Evolutionary conservation across 805 yeast genomes (phyloP), one percentile per base, ranked within the genome.

Genomic region (Sugiyamaella boreocaroliniensis): DNA sequence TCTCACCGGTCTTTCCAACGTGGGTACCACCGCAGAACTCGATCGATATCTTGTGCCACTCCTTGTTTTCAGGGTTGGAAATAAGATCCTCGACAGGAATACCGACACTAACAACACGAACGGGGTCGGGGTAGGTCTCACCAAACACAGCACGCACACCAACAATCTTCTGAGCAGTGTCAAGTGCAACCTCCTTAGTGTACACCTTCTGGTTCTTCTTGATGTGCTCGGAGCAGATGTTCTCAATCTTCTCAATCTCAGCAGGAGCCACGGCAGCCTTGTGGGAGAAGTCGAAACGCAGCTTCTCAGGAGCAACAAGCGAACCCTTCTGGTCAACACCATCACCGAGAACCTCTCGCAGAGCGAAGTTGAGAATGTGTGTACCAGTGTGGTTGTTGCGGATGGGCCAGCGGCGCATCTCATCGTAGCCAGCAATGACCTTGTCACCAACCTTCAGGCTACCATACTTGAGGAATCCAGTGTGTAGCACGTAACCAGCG

Each of bases 1-100:
- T 93, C 55, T 92, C 98, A 56, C 92, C 86, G 16, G 98, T 92
- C 71, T 86, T 85, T 48, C 80, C 77, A 60, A 93, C 97, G 66
- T 93, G 99, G 11, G 99, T 93, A 73, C 99, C 99, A 73, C 99
- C 99, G 74, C 99, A 93, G 78, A 93, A 93, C 74, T 93, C 99
- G 60, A 93, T 78, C 1, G 97, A 88, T 65, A 79, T 76, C 43
- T 79, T 73, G 63, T 69, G 72, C 98, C 99, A 93, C 64, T 87
- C 80, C 49, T 74, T 73, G 65, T 80, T 86, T 29, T 73, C 62
- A 61, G 97, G 96, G 62, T 82, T 76, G 6, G 76, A 75, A 59
- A 92, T 68, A 61, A 93, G 75, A 12, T 86, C 93, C 22, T 86
- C 89, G 44, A 93, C 89, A 46, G 96, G 83, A 42, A 80, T 85